Conservation (phyloP, 1,139 yeast species). For the Zygoascus sp. region DNA sequence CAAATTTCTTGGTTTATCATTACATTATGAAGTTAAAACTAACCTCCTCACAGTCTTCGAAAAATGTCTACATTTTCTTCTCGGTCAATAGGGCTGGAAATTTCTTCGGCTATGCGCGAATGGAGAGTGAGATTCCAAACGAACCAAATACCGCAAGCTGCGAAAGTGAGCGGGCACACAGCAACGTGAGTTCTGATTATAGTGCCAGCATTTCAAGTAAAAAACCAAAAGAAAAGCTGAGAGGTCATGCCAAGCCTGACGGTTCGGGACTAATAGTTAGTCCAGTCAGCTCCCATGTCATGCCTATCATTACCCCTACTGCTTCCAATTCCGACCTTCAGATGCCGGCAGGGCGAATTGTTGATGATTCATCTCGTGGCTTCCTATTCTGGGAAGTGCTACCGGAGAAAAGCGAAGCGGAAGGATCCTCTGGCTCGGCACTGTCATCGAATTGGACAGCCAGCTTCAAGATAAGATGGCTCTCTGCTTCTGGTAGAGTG, state of each 20-base stretch:
- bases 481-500: slow-evolving; percentile 28
- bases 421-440: not conserved
- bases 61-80: slow-evolving; percentile 38
- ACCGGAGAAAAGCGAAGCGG: slow-evolving; percentile 15
- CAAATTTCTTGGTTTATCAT: slow-evolving; percentile 2
- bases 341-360: slow-evolving; percentile 38
- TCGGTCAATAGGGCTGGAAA: slow-evolving; percentile 40
- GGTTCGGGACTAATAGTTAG: not conserved
- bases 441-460: slow-evolving; percentile 32
- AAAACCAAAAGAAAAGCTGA: no score
- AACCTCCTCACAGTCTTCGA: slow-evolving; percentile 17
- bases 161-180: not conserved
- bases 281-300: not conserved
- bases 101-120: slow-evolving; percentile 40
- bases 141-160: not conserved
- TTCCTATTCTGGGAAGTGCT: slow-evolving; percentile 39
- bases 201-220: no score
- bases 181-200: no score
- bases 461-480: slow-evolving; percentile 38
- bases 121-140: slow-evolving; percentile 29
- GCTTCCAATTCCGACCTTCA: slow-evolving; percentile 24
- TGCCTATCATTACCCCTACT: slow-evolving; percentile 23
- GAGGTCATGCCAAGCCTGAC: not conserved
- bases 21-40: slow-evolving; percentile 11
- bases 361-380: slow-evolving; percentile 39